Conservation (phyloP, 2,329 filamentous ascomycete species). For the Ophiostoma australiae region DNA sequence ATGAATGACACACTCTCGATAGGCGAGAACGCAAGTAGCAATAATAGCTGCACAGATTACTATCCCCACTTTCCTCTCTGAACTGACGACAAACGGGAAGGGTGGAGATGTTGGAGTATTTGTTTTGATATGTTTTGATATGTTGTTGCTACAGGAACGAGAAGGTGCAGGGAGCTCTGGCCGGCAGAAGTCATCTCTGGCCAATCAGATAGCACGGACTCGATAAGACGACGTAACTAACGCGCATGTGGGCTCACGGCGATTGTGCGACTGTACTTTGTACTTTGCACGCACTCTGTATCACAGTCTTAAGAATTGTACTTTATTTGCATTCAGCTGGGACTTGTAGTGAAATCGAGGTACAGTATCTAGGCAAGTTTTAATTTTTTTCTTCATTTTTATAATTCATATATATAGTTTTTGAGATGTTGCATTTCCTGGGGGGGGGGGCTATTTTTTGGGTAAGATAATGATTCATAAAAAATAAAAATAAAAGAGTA, state of each 20-base stretch:
- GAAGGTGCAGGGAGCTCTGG: background rate
- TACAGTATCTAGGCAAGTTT: too few species aligned
- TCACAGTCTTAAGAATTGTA: background rate
- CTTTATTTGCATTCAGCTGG: background rate
- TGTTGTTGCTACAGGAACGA: conserved; percentile 18
- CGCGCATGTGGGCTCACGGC: background rate
- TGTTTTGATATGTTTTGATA: conserved; percentile 22
- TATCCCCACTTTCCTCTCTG: background rate
- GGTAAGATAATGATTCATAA: too few species aligned
- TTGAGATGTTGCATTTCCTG: too few species aligned
- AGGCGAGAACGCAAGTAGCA: conserved; percentile 1
- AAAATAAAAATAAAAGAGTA: background rate
- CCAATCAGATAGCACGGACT: conserved; percentile 21
- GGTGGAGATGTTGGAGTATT: conserved; percentile 13
- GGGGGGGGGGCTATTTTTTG: too few species aligned
- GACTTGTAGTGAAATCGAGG: too few species aligned
- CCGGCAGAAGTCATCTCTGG: background rate
- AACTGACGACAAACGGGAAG: conserved; percentile 12
- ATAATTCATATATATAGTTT: too few species aligned
- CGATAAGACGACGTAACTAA: conserved; percentile 16
- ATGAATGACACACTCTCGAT: conserved; percentile 5
- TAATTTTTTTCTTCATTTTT: too few species aligned
- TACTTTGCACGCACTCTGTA: background rate
- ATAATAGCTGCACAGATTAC: background rate
- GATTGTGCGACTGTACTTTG: background rate